A percentile compares a stretch with the other conserved stretches of the same genome.
phyloP scores from a whole-genome alignment of 1,284 basidiomycete genomes.

The Fomitopsis palustris region DNA sequence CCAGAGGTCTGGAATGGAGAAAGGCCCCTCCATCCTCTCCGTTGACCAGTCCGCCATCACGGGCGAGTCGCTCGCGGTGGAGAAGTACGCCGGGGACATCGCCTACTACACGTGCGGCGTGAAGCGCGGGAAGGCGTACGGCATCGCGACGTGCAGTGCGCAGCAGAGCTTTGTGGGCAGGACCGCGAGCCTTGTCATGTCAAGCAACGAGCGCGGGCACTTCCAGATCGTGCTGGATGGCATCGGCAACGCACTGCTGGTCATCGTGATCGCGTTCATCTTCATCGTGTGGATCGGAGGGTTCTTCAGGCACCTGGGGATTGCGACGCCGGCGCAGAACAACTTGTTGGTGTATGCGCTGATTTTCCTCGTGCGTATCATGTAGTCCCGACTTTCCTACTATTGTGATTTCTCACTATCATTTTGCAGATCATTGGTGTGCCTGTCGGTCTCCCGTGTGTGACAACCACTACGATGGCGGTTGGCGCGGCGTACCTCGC shows the following conservation, averaged over 20 bases:
- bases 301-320: slow-evolving; percentile 9
- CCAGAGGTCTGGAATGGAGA: background rate
- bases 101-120: slow-evolving; percentile 11
- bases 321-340: slow-evolving; percentile 7
- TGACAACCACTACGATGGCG: slow-evolving; percentile 11
- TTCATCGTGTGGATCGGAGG: slow-evolving; percentile 10
- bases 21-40: slow-evolving; percentile 3
- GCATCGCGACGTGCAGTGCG: slow-evolving; percentile 1
- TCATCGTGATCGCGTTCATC: slow-evolving; percentile 10
- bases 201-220: slow-evolving; percentile 5
- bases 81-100: slow-evolving; percentile 8
- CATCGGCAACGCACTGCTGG: slow-evolving; percentile 3
- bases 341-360: slow-evolving; percentile 10
- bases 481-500: slow-evolving; percentile 30
- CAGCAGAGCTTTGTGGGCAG: slow-evolving; percentile 8
- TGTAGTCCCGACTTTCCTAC: background rate
- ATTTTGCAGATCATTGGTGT: slow-evolving; percentile 8
- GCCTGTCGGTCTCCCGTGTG: slow-evolving; percentile 10
- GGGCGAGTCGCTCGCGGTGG: slow-evolving; percentile 7
- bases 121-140: slow-evolving; percentile 10
- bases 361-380: slow-evolving; percentile 10
- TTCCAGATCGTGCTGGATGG: slow-evolving; percentile 11
- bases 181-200: slow-evolving; percentile 8
- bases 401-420: background rate
- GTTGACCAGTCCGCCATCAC: slow-evolving; percentile 12